Evolutionary conservation across 2,329 filamentous ascomycete genomes (phyloP).

Genomic region (Trichoderma sp.): DNA sequence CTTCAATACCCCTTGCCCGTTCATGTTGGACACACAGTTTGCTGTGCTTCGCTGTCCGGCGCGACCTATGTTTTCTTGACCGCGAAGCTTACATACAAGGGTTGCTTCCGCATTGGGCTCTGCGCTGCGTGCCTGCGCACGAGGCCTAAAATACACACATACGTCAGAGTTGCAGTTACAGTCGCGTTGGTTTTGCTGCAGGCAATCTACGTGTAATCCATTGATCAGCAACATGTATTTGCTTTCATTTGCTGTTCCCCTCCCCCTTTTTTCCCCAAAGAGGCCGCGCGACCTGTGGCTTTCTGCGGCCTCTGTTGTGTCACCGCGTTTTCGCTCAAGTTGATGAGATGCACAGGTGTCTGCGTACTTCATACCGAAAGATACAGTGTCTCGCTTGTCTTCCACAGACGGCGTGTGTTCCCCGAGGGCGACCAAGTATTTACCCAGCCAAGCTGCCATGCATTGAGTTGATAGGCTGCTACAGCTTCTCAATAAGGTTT

Average conservation of each 20-base stretch:
- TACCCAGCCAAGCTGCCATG: not conserved
- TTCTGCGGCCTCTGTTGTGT: not conserved
- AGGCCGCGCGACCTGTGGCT: not conserved
- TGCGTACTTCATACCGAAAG: not conserved
- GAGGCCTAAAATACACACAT: not conserved
- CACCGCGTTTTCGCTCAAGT: constrained; percentile 1
- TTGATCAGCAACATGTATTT: not conserved
- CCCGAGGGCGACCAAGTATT: not conserved
- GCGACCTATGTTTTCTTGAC: not conserved
- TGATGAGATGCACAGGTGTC: not conserved
- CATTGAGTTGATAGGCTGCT: constrained; percentile 7
- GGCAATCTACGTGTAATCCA: not conserved
- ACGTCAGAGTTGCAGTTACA: constrained; percentile 13
- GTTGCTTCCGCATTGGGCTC: not conserved
- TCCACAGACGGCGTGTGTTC: not conserved
- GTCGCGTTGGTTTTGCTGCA: constrained; percentile 20
- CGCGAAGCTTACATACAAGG: constrained; percentile 4
- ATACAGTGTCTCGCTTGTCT: not conserved
- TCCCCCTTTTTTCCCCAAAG: not conserved
- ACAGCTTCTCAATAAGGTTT: constrained; percentile 14
- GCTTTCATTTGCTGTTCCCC: not conserved
- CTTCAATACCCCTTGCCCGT: not conserved
- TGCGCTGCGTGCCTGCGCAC: constrained; percentile 4
- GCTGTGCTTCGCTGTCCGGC: not conserved
- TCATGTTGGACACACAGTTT: not conserved